Conservation (phyloP, 2,329 filamentous ascomycete species). For the Neopestalotiopsis sp. region DNA sequence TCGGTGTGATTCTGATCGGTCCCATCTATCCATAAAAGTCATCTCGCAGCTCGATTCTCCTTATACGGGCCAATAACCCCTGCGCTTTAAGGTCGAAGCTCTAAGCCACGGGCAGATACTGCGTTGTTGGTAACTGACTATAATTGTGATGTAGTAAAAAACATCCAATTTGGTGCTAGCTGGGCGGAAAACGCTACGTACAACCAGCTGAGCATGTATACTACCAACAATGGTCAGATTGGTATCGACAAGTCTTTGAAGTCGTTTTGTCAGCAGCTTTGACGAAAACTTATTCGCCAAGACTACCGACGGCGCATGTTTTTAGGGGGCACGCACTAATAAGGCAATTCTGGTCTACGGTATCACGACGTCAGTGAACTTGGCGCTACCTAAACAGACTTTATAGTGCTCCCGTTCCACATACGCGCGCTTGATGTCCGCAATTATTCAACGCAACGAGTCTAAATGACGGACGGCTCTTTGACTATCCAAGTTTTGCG, state of each 20-base stretch:
- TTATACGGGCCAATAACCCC: too few species aligned
- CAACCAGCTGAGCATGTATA: background rate
- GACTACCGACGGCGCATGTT: background rate
- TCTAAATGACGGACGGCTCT: too few species aligned
- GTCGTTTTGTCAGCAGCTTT: background rate
- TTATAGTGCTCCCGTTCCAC: background rate
- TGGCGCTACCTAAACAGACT: background rate
- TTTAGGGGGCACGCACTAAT: background rate
- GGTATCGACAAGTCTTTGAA: background rate
- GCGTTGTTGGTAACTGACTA: too few species aligned
- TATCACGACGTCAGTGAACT: background rate
- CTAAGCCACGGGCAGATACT: too few species aligned
- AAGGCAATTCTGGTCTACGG: background rate
- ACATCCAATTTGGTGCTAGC: too few species aligned
- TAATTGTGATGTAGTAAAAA: too few species aligned
- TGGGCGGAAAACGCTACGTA: too few species aligned
- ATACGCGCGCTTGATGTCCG: background rate
- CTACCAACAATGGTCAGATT: background rate
- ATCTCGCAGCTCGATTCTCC: background rate
- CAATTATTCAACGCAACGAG: background rate
- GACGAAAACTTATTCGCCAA: too few species aligned
- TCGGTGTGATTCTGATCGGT: background rate
- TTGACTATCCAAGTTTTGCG: too few species aligned
- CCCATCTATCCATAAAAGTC: background rate
- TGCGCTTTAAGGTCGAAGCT: too few species aligned